Base-by-base conservation (phyloP, 768 basidiomycete genomes). In the Kwoniella sp. region DNA sequence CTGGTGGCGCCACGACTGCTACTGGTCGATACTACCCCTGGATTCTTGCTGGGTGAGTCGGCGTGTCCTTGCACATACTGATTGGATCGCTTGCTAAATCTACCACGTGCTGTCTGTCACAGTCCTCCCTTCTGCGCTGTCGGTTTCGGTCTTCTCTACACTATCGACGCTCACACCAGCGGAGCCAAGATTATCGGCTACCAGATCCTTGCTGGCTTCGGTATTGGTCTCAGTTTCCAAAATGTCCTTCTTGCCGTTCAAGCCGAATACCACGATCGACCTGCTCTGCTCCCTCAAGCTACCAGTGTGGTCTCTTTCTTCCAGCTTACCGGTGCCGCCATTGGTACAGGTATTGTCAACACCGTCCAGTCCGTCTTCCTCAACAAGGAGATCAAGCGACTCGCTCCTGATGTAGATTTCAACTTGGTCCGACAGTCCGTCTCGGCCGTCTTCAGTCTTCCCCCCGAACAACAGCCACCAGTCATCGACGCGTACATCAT, bases 151-250 rank as follows among this genome's bases (percentile, higher is more conserved):
- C 73, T 83, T 11, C 70, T 83, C 54, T 83, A 75, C 73, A 83
- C 82, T 11, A 55, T 82, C 38, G 66, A 73, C 48, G 67, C 63
- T 17, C 17, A 75, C 47, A 81, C 81, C 11, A 52, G 78, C 9
- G 69, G 70, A 47, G 57, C 74, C 34, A 75, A 75, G 57, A 66
- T 83, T 22, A 72, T 81, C 53, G 83, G 83, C 0, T 83, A 69
- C 70, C 83, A 84, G 65, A 81, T 83, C 66, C 71, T 83, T 17
- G 67, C 75, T 29, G 83, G 82, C 20, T 67, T 81, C 38, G 78
- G 82, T 22, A 71, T 83, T 53, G 82, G 83, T 8, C 64, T 73
- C 2, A 58, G 69, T 15, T 74, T 82, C 68, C 82, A 81, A 38
- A 74, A 71, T n/a, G 57, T 66, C 23, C 45, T 79, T 1, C 58